Percentiles rank a stretch among this genome's conserved stretches.
Conservation (phyloP, 306 rosid genomes). For the Mimosa bimucronata region DNA sequence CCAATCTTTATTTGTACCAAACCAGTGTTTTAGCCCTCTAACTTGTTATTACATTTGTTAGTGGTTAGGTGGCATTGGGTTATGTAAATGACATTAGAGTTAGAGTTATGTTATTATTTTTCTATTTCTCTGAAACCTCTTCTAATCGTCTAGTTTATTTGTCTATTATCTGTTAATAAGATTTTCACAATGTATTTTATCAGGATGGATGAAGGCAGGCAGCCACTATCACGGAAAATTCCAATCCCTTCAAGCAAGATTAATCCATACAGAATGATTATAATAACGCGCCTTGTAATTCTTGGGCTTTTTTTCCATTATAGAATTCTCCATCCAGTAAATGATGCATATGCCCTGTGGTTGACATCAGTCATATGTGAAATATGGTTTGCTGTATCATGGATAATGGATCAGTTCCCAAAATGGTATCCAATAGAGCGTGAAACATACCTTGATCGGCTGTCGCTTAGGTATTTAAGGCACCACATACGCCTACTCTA, state of each 20-base stretch:
- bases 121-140: conserved; percentile 8
- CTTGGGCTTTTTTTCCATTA: conserved; percentile 88
- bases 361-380: conserved; percentile 85
- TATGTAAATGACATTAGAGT: background rate
- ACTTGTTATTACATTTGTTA: background rate
- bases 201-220: conserved; percentile 99
- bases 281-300: conserved; percentile 78
- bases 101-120: background rate
- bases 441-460: conserved; percentile 84
- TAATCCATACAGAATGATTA: conserved; percentile 91
- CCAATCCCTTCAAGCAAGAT: conserved; percentile 94
- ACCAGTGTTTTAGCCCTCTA: background rate
- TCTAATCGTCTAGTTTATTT: conserved; percentile 4
- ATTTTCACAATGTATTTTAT: conserved; percentile 26
- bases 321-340: conserved; percentile 93
- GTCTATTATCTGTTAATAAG: conserved; percentile 27
- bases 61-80: background rate
- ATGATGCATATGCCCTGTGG: conserved; percentile 85
- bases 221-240: conserved; percentile 88
- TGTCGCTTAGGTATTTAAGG: conserved; percentile 64
- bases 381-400: conserved; percentile 86
- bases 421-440: conserved; percentile 79
- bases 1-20: background rate
- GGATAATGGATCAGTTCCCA: conserved; percentile 91
- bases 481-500: background rate